Conservation (phyloP, 176 grass and related monocot species). For the Ensete ventricosum region DNA sequence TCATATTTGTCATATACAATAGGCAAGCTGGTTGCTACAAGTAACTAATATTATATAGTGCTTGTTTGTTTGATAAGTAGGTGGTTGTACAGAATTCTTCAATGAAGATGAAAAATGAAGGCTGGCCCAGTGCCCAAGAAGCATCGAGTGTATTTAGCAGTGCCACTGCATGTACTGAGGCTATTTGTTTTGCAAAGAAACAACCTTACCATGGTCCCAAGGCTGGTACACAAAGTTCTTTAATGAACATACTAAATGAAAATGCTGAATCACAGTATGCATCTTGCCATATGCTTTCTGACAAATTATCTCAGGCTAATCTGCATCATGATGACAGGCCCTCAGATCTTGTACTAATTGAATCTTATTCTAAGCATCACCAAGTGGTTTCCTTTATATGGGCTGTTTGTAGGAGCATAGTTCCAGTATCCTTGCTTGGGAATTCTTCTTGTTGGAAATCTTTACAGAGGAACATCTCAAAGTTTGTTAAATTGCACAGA, state of each 20-base stretch:
- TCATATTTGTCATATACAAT: neutral
- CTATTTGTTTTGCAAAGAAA: too few relatives aligned
- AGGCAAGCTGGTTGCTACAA: neutral
- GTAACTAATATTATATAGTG: neutral
- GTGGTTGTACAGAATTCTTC: neutral
- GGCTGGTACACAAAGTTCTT: neutral
- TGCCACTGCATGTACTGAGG: too few relatives aligned
- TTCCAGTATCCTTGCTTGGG: constrained; percentile 63
- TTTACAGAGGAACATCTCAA: constrained; percentile 70
- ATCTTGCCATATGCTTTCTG: neutral
- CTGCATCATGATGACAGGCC: neutral
- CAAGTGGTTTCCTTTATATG: constrained; percentile 78
- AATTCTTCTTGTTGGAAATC: constrained; percentile 52
- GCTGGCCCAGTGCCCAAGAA: too few relatives aligned
- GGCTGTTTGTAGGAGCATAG: constrained; percentile 54
- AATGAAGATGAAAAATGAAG: neutral
- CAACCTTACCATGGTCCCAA: neutral
- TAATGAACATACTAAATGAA: neutral
- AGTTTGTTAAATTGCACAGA: constrained; percentile 55
- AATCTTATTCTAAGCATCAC: constrained; percentile 55
- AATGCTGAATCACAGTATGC: neutral
- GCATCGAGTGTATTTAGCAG: too few relatives aligned
- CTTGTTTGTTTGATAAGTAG: neutral
- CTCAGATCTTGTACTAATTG: constrained; percentile 11
- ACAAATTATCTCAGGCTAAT: neutral